phyloP scores from a whole-genome alignment of 2,329 filamentous ascomycete species.

The Fusarium sarcochroum region DNA sequence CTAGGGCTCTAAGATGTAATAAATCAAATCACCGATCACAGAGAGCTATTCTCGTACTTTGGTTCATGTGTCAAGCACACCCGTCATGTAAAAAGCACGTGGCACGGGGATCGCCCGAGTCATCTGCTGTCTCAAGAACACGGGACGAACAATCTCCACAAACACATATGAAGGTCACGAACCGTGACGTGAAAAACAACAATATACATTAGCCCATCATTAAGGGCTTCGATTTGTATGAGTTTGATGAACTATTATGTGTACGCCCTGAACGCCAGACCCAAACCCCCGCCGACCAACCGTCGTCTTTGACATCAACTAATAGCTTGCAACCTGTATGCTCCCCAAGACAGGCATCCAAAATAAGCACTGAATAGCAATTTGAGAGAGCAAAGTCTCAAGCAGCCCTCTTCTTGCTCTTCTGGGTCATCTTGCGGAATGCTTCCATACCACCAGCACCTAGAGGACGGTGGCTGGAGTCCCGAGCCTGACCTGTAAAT shows the following conservation, averaged over 20 bases:
- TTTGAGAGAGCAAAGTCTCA: conserved; percentile 4
- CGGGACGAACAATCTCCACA: not conserved
- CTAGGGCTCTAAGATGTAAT: not conserved
- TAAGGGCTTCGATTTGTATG: conserved; percentile 17
- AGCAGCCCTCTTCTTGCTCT: conserved; percentile 66
- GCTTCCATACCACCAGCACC: conserved; percentile 75
- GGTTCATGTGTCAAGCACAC: conserved; percentile 4
- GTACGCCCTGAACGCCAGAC: conserved; percentile 46
- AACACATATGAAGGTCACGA: not conserved
- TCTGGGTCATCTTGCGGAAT: conserved; percentile 76
- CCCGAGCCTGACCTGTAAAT: conserved; percentile 65
- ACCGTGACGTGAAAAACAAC: not conserved
- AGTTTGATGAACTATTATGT: conserved; percentile 29
- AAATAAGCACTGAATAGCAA: not conserved
- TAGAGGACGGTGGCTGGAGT: conserved; percentile 70
- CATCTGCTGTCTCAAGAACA: conserved; percentile 16
- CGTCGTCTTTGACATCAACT: conserved; percentile 38
- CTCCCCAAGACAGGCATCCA: conserved; percentile 5
- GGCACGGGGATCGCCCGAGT: conserved; percentile 12
- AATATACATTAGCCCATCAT: conserved; percentile 11
- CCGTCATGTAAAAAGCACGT: conserved; percentile 15
- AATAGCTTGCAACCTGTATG: conserved; percentile 38
- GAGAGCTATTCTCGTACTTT: not conserved
- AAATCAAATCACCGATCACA: not conserved
- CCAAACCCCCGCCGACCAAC: conserved; percentile 30